A percentile compares a stretch with the other conserved stretches of the same genome.
Conservation (phyloP, 2,329 filamentous ascomycete species). For the Allantophomopsis cytisporea region DNA sequence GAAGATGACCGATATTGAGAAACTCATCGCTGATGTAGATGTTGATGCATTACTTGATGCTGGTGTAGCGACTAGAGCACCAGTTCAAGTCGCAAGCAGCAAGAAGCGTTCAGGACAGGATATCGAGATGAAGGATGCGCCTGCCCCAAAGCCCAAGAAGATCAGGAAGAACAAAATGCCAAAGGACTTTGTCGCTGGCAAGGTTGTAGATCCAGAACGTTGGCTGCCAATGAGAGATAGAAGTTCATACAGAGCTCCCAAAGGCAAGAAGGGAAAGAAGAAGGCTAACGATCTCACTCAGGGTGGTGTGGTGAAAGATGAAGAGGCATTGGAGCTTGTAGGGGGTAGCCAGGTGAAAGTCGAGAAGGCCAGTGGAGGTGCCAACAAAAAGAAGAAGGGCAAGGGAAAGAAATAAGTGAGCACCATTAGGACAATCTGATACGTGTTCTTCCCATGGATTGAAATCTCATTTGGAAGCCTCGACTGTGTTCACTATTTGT, state of each 20-base stretch:
- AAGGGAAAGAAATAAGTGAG: constrained; percentile 34
- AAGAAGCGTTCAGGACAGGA: constrained; percentile 33
- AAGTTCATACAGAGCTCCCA: constrained; percentile 67
- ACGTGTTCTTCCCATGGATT: no score
- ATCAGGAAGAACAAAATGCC: constrained; percentile 48
- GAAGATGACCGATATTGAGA: constrained; percentile 45
- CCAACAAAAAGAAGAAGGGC: constrained; percentile 25
- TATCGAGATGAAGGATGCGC: constrained; percentile 24
- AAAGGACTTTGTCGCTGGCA: constrained; percentile 63
- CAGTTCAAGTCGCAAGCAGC: constrained; percentile 22
- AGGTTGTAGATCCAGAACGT: constrained; percentile 76
- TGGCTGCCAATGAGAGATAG: constrained; percentile 88
- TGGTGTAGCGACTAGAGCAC: constrained; percentile 42
- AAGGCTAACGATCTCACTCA: constrained; percentile 69
- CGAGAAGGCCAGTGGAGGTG: constrained; percentile 34
- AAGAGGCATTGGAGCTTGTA: constrained; percentile 50
- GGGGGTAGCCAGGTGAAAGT: constrained; percentile 51
- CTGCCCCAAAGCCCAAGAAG: constrained; percentile 35
- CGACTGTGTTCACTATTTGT: no score
- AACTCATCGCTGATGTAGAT: constrained; percentile 47
- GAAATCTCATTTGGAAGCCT: no score
- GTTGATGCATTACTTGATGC: constrained; percentile 47
- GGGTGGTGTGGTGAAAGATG: constrained; percentile 68
- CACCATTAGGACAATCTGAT: no score
- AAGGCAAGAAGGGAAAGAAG: constrained; percentile 86